Evolutionary conservation across 805 yeast genomes (phyloP).

Genomic region (Saccharomyces mikatae): DNA sequence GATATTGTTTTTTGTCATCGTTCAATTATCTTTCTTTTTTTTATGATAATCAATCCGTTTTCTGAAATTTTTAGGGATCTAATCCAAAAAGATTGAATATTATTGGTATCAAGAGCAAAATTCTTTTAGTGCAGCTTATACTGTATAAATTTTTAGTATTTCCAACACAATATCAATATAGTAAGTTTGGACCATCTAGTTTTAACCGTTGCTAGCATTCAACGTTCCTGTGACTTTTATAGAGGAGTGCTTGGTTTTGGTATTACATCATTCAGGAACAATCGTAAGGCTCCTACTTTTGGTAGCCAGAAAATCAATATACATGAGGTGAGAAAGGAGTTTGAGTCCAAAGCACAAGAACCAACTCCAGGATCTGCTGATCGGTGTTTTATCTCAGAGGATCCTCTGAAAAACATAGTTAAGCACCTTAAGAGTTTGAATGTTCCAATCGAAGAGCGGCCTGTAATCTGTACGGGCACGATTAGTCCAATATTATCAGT

Average conservation of each 20-base stretch:
- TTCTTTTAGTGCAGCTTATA: too few species aligned
- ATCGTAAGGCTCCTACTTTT: background rate
- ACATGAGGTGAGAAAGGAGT: background rate
- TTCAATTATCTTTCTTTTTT: too few species aligned
- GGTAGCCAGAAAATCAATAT: background rate
- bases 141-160: too few species aligned
- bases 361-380: background rate
- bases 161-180: background rate
- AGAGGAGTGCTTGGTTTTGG: background rate
- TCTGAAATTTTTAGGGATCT: too few species aligned
- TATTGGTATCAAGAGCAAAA: too few species aligned
- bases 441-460: background rate
- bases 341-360: background rate
- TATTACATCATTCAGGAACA: background rate
- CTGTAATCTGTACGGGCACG: background rate
- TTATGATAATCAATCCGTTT: too few species aligned
- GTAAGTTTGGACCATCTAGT: background rate
- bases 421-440: background rate
- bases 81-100: too few species aligned
- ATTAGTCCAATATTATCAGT: background rate
- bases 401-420: background rate
- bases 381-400: background rate
- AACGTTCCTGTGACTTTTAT: background rate
- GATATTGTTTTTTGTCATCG: too few species aligned
- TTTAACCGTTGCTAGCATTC: background rate